Evolutionary conservation across 2,329 filamentous ascomycete genomes (phyloP).

Genomic region (Xylaria multiplex): DNA sequence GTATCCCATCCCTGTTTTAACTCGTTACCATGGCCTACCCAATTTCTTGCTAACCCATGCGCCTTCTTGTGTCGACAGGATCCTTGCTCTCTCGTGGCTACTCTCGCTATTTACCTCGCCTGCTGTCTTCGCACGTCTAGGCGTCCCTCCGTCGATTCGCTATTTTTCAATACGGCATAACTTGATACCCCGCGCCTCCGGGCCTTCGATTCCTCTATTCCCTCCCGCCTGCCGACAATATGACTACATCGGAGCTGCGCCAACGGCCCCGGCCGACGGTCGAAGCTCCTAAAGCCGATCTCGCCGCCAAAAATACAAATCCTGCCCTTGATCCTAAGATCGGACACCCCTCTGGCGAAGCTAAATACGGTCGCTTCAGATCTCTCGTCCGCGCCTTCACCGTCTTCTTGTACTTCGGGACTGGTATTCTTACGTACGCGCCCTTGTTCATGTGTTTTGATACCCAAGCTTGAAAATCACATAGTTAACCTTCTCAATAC

Average conservation of each 20-base stretch:
- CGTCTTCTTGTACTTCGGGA: slow-evolving; percentile 63
- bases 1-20: not conserved
- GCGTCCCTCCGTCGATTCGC: not conserved
- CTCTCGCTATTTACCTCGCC: not conserved
- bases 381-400: slow-evolving; percentile 64
- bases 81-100: not conserved
- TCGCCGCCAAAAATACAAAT: slow-evolving; percentile 38
- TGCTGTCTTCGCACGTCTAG: not conserved
- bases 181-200: not conserved
- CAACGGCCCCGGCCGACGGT: slow-evolving; percentile 45
- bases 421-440: slow-evolving; percentile 61
- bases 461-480: slow-evolving; percentile 15
- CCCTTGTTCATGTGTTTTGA: slow-evolving; percentile 10
- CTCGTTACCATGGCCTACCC: not conserved
- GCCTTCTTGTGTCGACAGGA: slow-evolving; percentile 1
- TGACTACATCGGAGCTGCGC: slow-evolving; percentile 52
- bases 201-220: slow-evolving; percentile 8
- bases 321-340: slow-evolving; percentile 39
- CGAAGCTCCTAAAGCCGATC: slow-evolving; percentile 48
- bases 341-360: slow-evolving; percentile 65
- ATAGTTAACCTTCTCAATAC: slow-evolving; percentile 39
- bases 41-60: slow-evolving; percentile 10
- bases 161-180: not conserved
- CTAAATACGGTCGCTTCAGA: slow-evolving; percentile 61
- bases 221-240: slow-evolving; percentile 31